phyloP scores from a whole-genome alignment of 1,284 basidiomycete species.

The Peniophora sp. region DNA sequence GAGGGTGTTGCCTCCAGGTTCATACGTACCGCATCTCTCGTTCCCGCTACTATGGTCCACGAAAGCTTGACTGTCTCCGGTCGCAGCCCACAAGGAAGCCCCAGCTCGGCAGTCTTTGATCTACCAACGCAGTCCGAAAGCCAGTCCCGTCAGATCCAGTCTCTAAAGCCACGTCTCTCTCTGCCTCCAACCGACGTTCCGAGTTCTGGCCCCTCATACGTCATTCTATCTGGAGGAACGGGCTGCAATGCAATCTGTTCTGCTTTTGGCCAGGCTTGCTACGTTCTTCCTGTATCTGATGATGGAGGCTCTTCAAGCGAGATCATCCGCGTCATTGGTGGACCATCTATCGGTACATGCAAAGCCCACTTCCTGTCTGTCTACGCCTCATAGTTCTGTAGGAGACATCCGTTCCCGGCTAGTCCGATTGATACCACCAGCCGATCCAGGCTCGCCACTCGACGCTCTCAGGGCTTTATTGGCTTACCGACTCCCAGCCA shows the following conservation, averaged over 20 bases:
- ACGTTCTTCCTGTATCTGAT: constrained; percentile 78
- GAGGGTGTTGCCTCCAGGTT: no score
- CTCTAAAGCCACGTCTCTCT: constrained; percentile 1
- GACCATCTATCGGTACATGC: constrained; percentile 66
- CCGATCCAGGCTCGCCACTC: constrained; percentile 49
- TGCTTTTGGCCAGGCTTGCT: constrained; percentile 64
- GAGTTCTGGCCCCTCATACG: constrained; percentile 29
- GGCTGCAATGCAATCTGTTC: constrained; percentile 76
- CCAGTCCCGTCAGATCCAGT: constrained; percentile 1
- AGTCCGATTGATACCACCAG: constrained; percentile 69
- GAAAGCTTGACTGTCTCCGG: neutral
- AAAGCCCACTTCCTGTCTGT: constrained; percentile 1
- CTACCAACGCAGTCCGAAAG: constrained; percentile 40
- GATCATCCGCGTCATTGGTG: constrained; percentile 77
- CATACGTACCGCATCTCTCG: no score
- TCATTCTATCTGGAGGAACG: constrained; percentile 77
- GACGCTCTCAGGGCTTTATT: constrained; percentile 71
- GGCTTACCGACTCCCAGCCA: constrained; percentile 71
- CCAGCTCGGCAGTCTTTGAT: constrained; percentile 66
- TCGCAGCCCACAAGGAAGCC: constrained; percentile 29
- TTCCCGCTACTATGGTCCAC: no score
- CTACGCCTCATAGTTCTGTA: constrained; percentile 16
- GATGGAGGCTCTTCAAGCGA: constrained; percentile 83
- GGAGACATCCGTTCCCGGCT: constrained; percentile 81
- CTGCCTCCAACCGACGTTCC: constrained; percentile 3